These are phyloP conservation scores for Aspergillus persii DNA, from an alignment of 2,329 filamentous ascomycete genomes.

Conservation along the genomic window DNA sequence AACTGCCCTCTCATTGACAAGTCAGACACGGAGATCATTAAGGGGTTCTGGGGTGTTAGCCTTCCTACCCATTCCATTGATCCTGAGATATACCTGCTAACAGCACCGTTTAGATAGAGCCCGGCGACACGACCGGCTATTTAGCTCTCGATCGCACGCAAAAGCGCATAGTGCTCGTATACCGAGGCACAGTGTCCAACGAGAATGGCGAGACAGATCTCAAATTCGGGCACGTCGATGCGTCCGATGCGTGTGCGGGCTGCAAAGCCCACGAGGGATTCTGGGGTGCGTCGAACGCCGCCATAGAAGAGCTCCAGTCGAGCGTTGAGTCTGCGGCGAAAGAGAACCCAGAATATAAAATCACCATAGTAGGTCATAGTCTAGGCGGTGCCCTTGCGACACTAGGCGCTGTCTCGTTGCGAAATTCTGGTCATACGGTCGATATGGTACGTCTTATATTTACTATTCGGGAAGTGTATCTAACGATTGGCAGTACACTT, in stretches of 20 bases:
- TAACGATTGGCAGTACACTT: constrained; percentile 1
- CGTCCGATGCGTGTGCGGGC: not conserved
- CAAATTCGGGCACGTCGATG: not conserved
- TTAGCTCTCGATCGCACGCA: constrained; percentile 4
- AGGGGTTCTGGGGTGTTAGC: constrained; percentile 1
- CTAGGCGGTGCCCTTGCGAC: constrained; percentile 6
- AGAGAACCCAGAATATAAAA: not conserved
- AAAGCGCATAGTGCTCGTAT: constrained; percentile 2
- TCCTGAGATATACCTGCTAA: not conserved
- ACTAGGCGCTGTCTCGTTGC: not conserved
- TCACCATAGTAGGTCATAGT: constrained; percentile 1
- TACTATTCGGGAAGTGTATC: not conserved
- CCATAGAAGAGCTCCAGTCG: not conserved
- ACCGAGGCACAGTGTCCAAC: constrained; percentile 2
- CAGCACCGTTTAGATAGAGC: not conserved
- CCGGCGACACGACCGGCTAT: constrained; percentile 6
- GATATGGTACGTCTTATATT: constrained; percentile 1
- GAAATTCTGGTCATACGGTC: not conserved
- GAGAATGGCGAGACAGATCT: constrained; percentile 2
- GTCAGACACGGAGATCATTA: constrained; percentile 1
- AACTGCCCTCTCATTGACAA: not conserved
- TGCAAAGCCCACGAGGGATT: constrained; percentile 8
- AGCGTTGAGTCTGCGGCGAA: not conserved
- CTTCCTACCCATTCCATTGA: not conserved
- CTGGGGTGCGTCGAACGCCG: not conserved